Evolutionary conservation across 2,329 filamentous ascomycete genomes (phyloP).

Genomic region (Ophiostoma ulmi): DNA sequence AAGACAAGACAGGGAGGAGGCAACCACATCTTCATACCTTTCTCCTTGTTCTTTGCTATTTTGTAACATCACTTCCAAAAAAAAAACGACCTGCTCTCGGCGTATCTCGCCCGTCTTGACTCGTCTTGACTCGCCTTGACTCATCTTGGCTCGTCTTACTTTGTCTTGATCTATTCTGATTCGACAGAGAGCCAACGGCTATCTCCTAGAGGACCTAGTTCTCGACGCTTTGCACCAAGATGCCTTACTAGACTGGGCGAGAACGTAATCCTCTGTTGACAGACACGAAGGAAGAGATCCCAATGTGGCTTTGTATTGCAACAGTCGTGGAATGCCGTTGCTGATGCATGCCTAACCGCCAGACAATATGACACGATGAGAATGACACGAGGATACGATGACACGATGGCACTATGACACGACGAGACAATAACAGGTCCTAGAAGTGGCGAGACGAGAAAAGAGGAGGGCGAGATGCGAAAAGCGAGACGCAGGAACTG

Average conservation of each 20-base stretch:
- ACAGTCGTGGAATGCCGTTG: background rate
- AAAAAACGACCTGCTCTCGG: background rate
- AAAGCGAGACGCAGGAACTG: background rate
- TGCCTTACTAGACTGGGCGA: background rate
- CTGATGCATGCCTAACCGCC: conserved; percentile 7
- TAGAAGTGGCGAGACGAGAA: background rate
- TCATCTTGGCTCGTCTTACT: no score
- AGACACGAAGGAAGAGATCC: background rate
- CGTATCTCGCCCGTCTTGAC: background rate
- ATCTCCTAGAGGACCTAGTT: background rate
- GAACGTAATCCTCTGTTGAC: background rate
- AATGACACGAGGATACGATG: background rate
- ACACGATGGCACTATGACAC: background rate
- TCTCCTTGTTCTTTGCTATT: background rate
- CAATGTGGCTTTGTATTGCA: conserved; percentile 1
- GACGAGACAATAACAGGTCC: background rate
- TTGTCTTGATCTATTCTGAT: background rate
- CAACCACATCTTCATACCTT: background rate
- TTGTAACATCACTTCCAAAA: background rate
- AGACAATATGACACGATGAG: background rate
- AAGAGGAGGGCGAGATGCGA: background rate
- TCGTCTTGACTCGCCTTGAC: background rate
- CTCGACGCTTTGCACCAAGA: background rate
- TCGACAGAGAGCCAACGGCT: background rate
- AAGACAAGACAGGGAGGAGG: background rate